A percentile compares a stretch with the other conserved stretches of the same genome.
These are phyloP conservation scores for Arbutus unedo DNA, from an alignment of 148 eudicot genomes.

Conservation along the genomic window DNA sequence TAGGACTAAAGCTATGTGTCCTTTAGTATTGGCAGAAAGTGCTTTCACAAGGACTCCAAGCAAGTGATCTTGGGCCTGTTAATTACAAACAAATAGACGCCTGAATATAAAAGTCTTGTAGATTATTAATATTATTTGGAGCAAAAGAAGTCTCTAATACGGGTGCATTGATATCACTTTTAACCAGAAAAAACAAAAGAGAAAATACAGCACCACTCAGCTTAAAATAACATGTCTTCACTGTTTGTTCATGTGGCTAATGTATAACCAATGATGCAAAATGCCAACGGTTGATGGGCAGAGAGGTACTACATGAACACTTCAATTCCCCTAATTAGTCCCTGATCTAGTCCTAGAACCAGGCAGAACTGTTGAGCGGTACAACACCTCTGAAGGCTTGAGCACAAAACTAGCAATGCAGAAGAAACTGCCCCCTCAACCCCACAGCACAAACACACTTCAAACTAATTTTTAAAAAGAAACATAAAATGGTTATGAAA, in stretches of 20 bases:
- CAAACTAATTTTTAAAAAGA: not conserved
- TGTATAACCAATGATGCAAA: conserved; percentile 1
- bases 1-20: conserved; percentile 63
- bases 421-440: not conserved
- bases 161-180: not conserved
- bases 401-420: not conserved
- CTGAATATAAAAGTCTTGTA: not conserved
- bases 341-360: not conserved
- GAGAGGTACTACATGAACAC: not conserved
- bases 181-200: not conserved
- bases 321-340: not conserved
- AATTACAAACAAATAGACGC: conserved; percentile 19
- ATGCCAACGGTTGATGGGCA: not conserved
- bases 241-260: not conserved
- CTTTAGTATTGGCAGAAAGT: conserved; percentile 52
- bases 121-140: not conserved
- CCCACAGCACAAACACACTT: not conserved
- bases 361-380: not conserved
- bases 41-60: conserved; percentile 80
- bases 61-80: conserved; percentile 81
- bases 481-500: not conserved
- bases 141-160: not conserved
- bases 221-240: too few relatives aligned
- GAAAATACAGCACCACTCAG: not conserved
- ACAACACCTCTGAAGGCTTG: not conserved